Evolutionary conservation across 768 basidiomycete species (phyloP).

Genomic region (Leccinum barrowsii): DNA sequence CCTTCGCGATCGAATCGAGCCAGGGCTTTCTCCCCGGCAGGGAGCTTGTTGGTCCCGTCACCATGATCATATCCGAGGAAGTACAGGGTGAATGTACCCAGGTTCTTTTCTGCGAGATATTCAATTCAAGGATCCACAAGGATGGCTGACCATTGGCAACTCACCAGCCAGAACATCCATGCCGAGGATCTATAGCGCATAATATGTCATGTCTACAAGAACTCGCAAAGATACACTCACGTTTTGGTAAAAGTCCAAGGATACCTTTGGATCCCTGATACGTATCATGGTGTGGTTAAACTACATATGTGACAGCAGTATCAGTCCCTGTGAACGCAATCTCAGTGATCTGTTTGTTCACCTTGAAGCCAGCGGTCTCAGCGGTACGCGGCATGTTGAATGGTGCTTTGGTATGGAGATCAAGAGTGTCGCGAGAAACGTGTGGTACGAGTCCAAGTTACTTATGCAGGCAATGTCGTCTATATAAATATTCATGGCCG

Average conservation of each 20-base stretch:
- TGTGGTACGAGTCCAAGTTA: neutral
- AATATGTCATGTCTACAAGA: neutral
- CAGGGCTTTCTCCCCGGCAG: constrained; percentile 50
- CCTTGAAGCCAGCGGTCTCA: constrained; percentile 65
- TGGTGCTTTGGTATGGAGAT: constrained; percentile 9
- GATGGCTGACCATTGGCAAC: constrained; percentile 6
- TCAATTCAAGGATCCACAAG: neutral
- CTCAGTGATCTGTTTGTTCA: constrained; percentile 18
- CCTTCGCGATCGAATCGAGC: constrained; percentile 65
- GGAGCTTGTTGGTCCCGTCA: constrained; percentile 42
- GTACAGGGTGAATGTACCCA: constrained; percentile 70
- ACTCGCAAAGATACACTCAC: constrained; percentile 33
- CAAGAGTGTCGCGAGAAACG: neutral
- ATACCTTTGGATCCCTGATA: constrained; percentile 81
- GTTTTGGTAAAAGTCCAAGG: constrained; percentile 77
- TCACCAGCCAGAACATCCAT: constrained; percentile 70
- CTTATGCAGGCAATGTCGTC: neutral
- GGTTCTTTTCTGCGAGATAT: constrained; percentile 43
- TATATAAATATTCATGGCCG: constrained; percentile 12
- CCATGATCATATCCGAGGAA: constrained; percentile 77
- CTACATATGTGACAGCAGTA: constrained; percentile 30
- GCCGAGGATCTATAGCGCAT: constrained; percentile 49
- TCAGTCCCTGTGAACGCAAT: neutral
- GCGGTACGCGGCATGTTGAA: constrained; percentile 57
- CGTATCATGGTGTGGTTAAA: constrained; percentile 89